A percentile compares a stretch with the other conserved stretches of the same genome.
These are phyloP conservation scores for Pinus tabuliformis DNA, from an alignment of 75 land plant genomes.

Conservation along the genomic window DNA sequence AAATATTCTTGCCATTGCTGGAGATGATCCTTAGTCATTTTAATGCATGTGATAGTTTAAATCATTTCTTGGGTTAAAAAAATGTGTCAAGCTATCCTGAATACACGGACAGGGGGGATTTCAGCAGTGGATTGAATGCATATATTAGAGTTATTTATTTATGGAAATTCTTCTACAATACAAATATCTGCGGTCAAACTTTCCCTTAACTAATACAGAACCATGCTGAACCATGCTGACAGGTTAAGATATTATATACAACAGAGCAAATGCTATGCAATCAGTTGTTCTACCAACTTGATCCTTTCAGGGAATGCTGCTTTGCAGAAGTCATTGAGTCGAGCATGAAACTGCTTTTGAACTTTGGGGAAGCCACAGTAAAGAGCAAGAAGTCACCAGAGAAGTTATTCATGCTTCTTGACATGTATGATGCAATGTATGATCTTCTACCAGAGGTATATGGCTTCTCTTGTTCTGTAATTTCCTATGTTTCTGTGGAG, in stretches of 20 bases:
- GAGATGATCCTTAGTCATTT: neutral
- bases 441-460: conserved; percentile 31
- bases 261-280: conserved; percentile 34
- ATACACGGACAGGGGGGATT: too few relatives aligned
- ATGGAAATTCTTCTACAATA: neutral
- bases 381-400: conserved; percentile 24
- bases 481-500: neutral
- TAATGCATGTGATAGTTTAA: neutral
- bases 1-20: neutral
- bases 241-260: conserved; percentile 42
- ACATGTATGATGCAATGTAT: conserved; percentile 33
- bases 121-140: too few relatives aligned
- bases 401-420: conserved; percentile 22
- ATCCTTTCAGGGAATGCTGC: conserved; percentile 21
- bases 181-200: neutral
- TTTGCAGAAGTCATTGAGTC: conserved; percentile 29
- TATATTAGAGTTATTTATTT: conserved; percentile 1
- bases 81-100: neutral
- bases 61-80: neutral
- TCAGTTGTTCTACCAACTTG: conserved; percentile 30
- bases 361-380: conserved; percentile 32
- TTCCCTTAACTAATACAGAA: conserved; percentile 1
- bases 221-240: neutral
- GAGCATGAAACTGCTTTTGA: conserved; percentile 22
- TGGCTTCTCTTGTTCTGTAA: conserved; percentile 5